Evolutionary conservation across 2,329 filamentous ascomycete species (phyloP), one percentile per base, ranked within the genome.

Genomic region (Claviceps quebecensis): DNA sequence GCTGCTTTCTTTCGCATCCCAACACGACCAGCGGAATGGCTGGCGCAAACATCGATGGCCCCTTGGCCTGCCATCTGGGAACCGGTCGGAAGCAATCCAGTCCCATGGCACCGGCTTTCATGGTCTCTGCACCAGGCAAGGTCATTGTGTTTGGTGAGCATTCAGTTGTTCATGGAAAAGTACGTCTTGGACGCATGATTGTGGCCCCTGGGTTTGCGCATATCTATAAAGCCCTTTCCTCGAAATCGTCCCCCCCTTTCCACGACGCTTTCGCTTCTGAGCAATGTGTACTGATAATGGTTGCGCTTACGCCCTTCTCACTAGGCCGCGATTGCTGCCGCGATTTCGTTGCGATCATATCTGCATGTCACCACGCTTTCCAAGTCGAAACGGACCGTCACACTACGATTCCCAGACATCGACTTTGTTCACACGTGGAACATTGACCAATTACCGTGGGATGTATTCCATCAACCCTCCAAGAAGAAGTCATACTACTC

Each of bases 81-180:
- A 63, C 71, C 60, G 65, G 70, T 47, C 76, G 80, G 64, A 83
- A 79, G 59, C 69, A 73, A 55, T 83, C 80, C 11, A 79, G 70
- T 52, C 80, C 80, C 3, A 80, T 84, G 80, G 80, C 93, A 69
- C 90, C 91, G 44, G 74, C 90, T 55, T 98, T 98, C 66, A 95
- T 98, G 87, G 90, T 97, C 52, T 97, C 93, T 16, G 91, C 94
- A 2, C 93, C 93, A 0, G 94, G 91, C 56, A 98, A 98, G 67
- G 93, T 96, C 63, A 98, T 98, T 66, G 87, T 97, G 50, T 97
- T 91, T 70, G 93, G 93, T 58, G 93, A 98, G 68, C 93, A 98
- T 71, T 86, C 93, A 2, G 93, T 97, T n/a, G 93, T 98, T 19
- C 82, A 98, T 64, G 90, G 90, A 63, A 97, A 96, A 79, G 86